A percentile compares a stretch with the other conserved stretches of the same genome.
These are phyloP conservation scores for Agapanthus africanus DNA, from an alignment of 106 monocot species.

Conservation along the genomic window DNA sequence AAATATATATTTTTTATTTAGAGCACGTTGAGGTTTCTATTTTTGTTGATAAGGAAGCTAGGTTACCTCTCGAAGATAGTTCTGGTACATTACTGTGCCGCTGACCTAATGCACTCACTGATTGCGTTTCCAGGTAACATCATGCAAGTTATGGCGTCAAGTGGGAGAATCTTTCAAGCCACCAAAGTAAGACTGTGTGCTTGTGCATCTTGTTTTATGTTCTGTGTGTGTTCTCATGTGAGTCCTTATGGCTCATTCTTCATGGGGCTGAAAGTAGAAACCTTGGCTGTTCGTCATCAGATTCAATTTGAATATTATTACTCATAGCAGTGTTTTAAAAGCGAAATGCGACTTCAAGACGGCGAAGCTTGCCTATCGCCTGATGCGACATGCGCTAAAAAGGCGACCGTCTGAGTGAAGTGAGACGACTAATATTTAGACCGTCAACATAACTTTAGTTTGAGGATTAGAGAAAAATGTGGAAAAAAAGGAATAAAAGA, in stretches of 20 bases:
- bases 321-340: too few species aligned
- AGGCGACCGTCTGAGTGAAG: too few species aligned
- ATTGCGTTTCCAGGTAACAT: conserved; percentile 61
- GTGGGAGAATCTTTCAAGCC: conserved; percentile 96
- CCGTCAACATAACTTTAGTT: too few species aligned
- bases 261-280: neutral
- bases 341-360: too few species aligned
- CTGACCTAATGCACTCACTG: neutral
- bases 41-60: too few species aligned
- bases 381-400: too few species aligned
- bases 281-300: neutral
- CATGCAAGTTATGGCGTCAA: conserved; percentile 91
- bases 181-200: conserved; percentile 63
- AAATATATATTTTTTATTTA: neutral
- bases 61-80: neutral
- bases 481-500: too few species aligned
- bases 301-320: neutral
- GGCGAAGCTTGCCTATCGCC: too few species aligned
- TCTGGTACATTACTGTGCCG: neutral
- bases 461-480: too few species aligned
- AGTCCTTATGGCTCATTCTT: neutral
- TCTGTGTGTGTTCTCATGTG: neutral
- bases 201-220: neutral
- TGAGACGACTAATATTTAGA: too few species aligned
- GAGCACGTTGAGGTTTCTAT: too few species aligned